Conservation (phyloP, 2,329 filamentous ascomycete genomes). For the Verticillium nubilum region DNA sequence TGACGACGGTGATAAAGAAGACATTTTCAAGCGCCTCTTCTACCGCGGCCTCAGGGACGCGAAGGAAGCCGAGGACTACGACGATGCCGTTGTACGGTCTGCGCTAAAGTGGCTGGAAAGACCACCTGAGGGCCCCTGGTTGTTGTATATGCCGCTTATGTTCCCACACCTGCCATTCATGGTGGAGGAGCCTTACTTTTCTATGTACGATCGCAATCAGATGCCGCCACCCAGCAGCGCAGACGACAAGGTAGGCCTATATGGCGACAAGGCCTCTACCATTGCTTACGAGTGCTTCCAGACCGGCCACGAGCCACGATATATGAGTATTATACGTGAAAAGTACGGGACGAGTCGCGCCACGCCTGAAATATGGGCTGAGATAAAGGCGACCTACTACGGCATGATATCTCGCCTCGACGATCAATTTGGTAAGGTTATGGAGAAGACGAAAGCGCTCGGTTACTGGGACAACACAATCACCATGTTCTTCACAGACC, state of each 20-base stretch:
- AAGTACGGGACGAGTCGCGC: conserved; percentile 31
- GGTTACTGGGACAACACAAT: conserved; percentile 31
- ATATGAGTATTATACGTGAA: conserved; percentile 31
- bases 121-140: conserved; percentile 34
- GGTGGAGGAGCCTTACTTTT: conserved; percentile 42
- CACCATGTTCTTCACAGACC: conserved; percentile 38
- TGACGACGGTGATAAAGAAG: conserved; percentile 11
- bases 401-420: conserved; percentile 41
- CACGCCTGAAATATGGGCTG: conserved; percentile 34
- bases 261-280: neutral
- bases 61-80: conserved; percentile 33
- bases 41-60: conserved; percentile 34
- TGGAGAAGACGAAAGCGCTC: conserved; percentile 25
- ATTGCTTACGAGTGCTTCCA: conserved; percentile 6
- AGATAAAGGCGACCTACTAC: conserved; percentile 38
- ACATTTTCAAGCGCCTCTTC: conserved; percentile 33
- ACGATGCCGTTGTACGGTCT: conserved; percentile 33
- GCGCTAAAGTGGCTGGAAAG: conserved; percentile 37
- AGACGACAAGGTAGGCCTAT: conserved; percentile 6
- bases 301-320: conserved; percentile 36
- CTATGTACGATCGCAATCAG: conserved; percentile 33
- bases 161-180: conserved; percentile 42
- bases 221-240: conserved; percentile 1
- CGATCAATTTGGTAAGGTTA: conserved; percentile 36
- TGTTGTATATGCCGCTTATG: conserved; percentile 34